Base-by-base conservation (phyloP, 2,329 filamentous ascomycete species). In the Ascosphaera apis region DNA sequence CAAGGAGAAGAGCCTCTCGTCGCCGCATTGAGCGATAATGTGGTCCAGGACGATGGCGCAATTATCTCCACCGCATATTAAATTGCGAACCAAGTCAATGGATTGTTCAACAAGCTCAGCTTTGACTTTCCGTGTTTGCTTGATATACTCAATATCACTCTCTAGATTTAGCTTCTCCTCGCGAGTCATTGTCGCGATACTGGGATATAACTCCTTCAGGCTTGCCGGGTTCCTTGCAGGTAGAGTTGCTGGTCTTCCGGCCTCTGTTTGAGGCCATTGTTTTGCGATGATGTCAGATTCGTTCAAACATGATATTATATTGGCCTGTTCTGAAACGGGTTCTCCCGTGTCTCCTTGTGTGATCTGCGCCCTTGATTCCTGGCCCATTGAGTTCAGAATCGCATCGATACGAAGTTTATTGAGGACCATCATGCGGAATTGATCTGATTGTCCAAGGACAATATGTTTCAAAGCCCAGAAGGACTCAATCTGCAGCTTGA, bases 381-480 rank as follows among this genome's bases (percentile, higher is more conserved):
- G n/a, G 4, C 5, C n/a, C 27, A 30, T 30, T 12, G 27, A 4
- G n/a, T 13, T 30, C 9, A 30, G 12, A 3, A 30, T n/a, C 27
- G 27, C 27, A 4, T 5, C 27, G n/a, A 30, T n/a, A 30, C 27
- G 5, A 12, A 30, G 27, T 30, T 30, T 11, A 13, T 30, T 30
- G 9, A 30, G 27, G n/a, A 30, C 27, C n/a, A 30, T 12, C n/a
- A 30, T 30, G 5, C 27, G 27, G 27, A 30, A 30, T 30, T 13
- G 27, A 30, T 30, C 12, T 4, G 27, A 4, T n/a, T 30, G 27
- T 13, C n/a, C 27, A 13, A 30, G 4, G n/a, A 91, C 76, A 35
- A 93, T 66, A 54, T 95, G 82, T 51, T 95, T 95, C 39, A 98
- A 60, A 4, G 83, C 82, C 86, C 88, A 98, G 1, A 98, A 57